Evolutionary conservation across 1,284 basidiomycete genomes (phyloP).

Genomic region (Ustilago lituana): DNA sequence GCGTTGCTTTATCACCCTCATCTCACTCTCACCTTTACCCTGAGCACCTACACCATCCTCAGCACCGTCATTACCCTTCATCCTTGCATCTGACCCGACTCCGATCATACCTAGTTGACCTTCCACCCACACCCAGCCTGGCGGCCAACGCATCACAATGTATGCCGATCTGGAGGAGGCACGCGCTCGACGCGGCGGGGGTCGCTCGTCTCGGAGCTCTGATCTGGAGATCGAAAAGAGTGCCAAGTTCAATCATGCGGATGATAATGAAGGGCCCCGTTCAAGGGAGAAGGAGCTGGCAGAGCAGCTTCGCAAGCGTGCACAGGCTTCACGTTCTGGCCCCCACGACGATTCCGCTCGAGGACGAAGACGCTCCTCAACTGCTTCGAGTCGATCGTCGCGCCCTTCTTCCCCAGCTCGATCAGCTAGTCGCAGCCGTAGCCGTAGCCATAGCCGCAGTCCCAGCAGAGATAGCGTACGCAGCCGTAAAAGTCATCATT

Average conservation of each 20-base stretch:
- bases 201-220: conserved; percentile 23
- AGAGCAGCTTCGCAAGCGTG: conserved; percentile 61
- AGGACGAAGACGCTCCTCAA: conserved; percentile 22
- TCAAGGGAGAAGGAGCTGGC: conserved; percentile 61
- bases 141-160: conserved; percentile 20
- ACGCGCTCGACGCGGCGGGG: conserved; percentile 24
- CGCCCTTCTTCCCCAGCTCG: conserved; percentile 27
- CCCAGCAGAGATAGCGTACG: conserved; percentile 29
- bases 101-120: not conserved
- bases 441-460: conserved; percentile 37
- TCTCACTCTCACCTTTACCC: not conserved
- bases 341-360: conserved; percentile 9
- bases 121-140: not conserved
- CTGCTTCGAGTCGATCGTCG: conserved; percentile 29
- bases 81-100: not conserved
- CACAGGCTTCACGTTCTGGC: conserved; percentile 40
- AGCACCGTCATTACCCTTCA: not conserved
- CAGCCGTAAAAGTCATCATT: conserved; percentile 30
- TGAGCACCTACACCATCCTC: not conserved
- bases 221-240: conserved; percentile 29
- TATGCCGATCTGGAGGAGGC: conserved; percentile 64
- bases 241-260: conserved; percentile 4
- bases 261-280: conserved; percentile 11
- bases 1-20: conserved; percentile 6
- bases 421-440: conserved; percentile 17